Evolutionary conservation across 208 protist genomes (phyloP).

Genomic region (Leishmania tarentolae): DNA sequence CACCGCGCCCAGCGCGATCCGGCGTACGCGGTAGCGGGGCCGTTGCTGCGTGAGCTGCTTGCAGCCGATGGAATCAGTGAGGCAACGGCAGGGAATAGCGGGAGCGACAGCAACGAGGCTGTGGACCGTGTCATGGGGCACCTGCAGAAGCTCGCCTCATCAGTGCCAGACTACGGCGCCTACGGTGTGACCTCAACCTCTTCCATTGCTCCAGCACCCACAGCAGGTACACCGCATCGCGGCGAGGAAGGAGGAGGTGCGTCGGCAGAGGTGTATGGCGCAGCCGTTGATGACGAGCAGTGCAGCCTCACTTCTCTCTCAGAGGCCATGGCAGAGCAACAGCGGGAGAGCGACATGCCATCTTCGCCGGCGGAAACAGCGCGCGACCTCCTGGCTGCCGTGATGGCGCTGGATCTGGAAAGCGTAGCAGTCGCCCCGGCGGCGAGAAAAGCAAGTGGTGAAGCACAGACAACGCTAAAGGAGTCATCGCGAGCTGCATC

Average conservation of each 20-base stretch:
- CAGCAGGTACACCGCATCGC: neutral
- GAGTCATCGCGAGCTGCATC: neutral
- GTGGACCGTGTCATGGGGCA: conserved; percentile 3
- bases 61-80: neutral
- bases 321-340: neutral
- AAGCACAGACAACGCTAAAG: neutral
- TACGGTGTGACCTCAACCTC: neutral
- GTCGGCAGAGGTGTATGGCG: neutral
- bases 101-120: neutral
- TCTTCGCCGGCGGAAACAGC: conserved; percentile 11
- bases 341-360: neutral
- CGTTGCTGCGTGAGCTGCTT: conserved; percentile 36
- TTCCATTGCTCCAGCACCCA: neutral
- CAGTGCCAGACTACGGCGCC: neutral
- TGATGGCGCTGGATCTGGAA: conserved; percentile 24
- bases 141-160: conserved; percentile 12
- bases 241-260: neutral
- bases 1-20: conserved; percentile 17
- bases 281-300: neutral
- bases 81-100: neutral
- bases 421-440: neutral
- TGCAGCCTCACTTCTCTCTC: neutral
- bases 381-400: conserved; percentile 20
- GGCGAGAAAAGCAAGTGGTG: neutral
- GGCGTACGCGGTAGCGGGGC: conserved; percentile 27